Base-by-base conservation (phyloP, 306 rosid species). In the Albizia julibrissin region DNA sequence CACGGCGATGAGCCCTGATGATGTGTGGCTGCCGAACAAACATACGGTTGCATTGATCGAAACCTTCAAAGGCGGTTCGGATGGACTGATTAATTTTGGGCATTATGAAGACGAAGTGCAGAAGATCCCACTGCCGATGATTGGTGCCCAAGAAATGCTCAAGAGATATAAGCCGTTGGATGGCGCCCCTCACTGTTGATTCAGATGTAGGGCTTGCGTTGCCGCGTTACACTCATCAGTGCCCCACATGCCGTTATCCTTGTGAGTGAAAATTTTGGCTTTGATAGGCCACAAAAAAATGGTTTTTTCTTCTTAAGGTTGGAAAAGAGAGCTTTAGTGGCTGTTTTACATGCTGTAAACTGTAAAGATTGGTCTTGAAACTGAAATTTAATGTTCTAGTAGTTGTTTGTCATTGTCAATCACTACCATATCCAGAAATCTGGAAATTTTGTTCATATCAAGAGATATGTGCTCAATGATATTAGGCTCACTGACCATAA, bases 161-260 rank as follows among this genome's bases (percentile, higher is more conserved):
- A 70, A 22, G 71, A 50, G 70, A 59, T 50, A 43, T 19, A 80
- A 76, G 80, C 42, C 69, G 71, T 67, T 77, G 19, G 81, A 84
- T 49, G 74, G 39, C 31, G 34, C 22, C 3, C 37, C 31, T 26
- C 79, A 69, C 39, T 81, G 84, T 56, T 22, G 47, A 8, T 71
- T 16, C 19, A 70, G 74, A 49, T 33, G 75, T 11, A 9, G 66
- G 31, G 78, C 47, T 18, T 22, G 88, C 76, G 52, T 70, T 65
- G 68, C 27, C 19, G 21, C 59, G 47, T 19, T 34, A 21, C 10
- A 15, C 26, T 7, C 22, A 4, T 24, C 29, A 5, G 16, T 58
- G 31, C 12, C 58, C 78, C 81, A 76, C 81, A 27, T 81, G 87
- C 76, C 76, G 15, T 75, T 19, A 69, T 81, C 79, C 76, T 19